These are phyloP conservation scores for Ogataea haglerorum DNA, from an alignment of 805 yeast genomes.

Conservation along the genomic window DNA sequence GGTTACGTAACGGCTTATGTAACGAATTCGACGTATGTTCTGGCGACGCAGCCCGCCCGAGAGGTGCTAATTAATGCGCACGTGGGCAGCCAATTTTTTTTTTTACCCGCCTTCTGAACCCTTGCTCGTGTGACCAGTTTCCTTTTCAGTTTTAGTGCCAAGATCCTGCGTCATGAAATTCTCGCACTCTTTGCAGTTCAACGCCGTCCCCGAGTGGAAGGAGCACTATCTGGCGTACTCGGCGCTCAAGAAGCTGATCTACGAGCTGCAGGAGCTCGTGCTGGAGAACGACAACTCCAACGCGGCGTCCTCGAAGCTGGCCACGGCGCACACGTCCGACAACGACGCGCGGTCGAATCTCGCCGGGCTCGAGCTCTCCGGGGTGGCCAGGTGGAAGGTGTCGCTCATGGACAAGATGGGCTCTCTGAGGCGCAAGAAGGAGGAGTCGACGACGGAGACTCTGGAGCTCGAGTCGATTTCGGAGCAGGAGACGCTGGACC, in stretches of 20 bases:
- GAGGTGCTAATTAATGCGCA: background rate
- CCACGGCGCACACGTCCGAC: conserved; percentile 13
- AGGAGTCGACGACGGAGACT: conserved; percentile 16
- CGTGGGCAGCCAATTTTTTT: conserved; percentile 1
- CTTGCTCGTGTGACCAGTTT: conserved; percentile 9
- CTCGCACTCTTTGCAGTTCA: conserved; percentile 46
- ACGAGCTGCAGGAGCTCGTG: conserved; percentile 44
- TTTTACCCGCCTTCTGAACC: conserved; percentile 27
- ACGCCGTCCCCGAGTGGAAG: conserved; percentile 54
- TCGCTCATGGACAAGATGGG: conserved; percentile 19
- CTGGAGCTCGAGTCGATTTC: conserved; percentile 17
- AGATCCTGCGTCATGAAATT: conserved; percentile 40
- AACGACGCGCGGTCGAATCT: conserved; percentile 15
- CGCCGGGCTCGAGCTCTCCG: conserved; percentile 12
- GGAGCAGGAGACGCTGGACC: conserved; percentile 5
- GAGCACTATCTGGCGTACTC: conserved; percentile 44
- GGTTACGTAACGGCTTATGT: conserved; percentile 8
- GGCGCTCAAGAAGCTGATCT: conserved; percentile 52
- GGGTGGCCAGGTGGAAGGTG: conserved; percentile 12
- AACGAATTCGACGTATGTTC: background rate
- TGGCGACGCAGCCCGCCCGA: no score
- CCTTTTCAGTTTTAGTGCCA: conserved; percentile 2
- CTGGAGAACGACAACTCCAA: conserved; percentile 17
- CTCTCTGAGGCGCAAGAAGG: conserved; percentile 10
- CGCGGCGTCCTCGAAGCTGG: conserved; percentile 17